phyloP scores from a whole-genome alignment of 2,329 filamentous ascomycete species.

The Exophiala viscosa region DNA sequence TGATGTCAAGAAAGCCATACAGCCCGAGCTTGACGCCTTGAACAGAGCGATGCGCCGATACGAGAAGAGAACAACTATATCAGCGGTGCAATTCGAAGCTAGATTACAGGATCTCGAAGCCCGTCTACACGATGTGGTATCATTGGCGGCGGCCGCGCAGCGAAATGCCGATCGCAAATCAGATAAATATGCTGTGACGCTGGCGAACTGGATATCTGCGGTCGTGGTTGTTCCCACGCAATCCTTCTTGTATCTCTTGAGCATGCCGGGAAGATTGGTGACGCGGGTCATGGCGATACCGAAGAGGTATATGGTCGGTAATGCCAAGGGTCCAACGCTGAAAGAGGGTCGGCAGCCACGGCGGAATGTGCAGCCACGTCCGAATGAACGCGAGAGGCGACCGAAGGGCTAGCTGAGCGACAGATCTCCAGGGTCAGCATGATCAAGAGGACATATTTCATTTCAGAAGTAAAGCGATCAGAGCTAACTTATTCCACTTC shows the following conservation, averaged over 20 bases:
- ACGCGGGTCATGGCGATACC: slow-evolving; percentile 11
- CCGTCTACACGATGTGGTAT: slow-evolving; percentile 70
- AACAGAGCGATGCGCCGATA: slow-evolving; percentile 86
- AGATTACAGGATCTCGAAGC: slow-evolving; percentile 68
- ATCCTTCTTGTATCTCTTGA: slow-evolving; percentile 30
- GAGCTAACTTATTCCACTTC: no score
- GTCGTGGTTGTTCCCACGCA: slow-evolving; percentile 37
- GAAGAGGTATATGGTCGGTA: slow-evolving; percentile 10
- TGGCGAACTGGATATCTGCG: slow-evolving; percentile 38
- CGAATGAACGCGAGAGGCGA: slow-evolving; percentile 14
- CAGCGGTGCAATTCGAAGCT: slow-evolving; percentile 71
- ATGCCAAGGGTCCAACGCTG: not conserved
- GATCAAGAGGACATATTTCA: no score
- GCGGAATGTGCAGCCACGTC: not conserved
- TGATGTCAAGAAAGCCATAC: slow-evolving; percentile 63
- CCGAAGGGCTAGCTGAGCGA: no score
- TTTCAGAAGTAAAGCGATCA: no score
- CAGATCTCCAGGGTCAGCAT: no score
- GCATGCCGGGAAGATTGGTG: slow-evolving; percentile 32
- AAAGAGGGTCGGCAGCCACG: slow-evolving; percentile 13
- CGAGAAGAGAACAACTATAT: slow-evolving; percentile 78
- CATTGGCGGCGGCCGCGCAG: slow-evolving; percentile 70
- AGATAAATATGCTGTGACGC: slow-evolving; percentile 29
- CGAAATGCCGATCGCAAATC: slow-evolving; percentile 27
- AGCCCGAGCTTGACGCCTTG: slow-evolving; percentile 80